Conservation (phyloP, 768 basidiomycete genomes). For the Dioszegia aurantiaca region DNA sequence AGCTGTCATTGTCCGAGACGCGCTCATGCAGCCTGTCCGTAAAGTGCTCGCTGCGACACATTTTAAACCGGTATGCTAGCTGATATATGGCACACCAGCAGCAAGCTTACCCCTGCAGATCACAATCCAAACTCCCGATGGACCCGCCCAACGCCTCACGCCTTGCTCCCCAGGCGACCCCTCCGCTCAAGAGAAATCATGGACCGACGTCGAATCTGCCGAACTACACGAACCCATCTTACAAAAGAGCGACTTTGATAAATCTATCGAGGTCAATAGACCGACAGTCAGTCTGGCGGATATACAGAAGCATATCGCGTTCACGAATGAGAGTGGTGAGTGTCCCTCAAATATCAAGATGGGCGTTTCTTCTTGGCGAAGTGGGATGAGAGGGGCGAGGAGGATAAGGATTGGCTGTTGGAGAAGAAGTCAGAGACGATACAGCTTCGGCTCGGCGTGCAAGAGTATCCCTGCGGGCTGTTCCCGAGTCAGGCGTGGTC, state of each 20-base stretch:
- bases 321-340: slow-evolving; percentile 54
- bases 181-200: slow-evolving; percentile 77
- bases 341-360: no score
- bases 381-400: background rate
- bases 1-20: slow-evolving; percentile 87
- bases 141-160: slow-evolving; percentile 64
- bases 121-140: slow-evolving; percentile 31
- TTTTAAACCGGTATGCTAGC: slow-evolving; percentile 69
- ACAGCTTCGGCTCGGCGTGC: no score
- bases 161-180: slow-evolving; percentile 94
- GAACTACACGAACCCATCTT: slow-evolving; percentile 87
- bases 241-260: slow-evolving; percentile 73
- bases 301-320: slow-evolving; percentile 61
- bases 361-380: no score
- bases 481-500: no score
- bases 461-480: no score
- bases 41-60: slow-evolving; percentile 95
- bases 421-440: background rate
- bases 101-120: no score
- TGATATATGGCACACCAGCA: no score
- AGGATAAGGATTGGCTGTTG: background rate
- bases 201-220: slow-evolving; percentile 82
- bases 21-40: slow-evolving; percentile 96
- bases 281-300: slow-evolving; percentile 87
- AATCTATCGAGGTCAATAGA: slow-evolving; percentile 70